These are phyloP conservation scores for Aspergillus tubingensis DNA, from an alignment of 2,329 filamentous ascomycete genomes.

Conservation along the genomic window DNA sequence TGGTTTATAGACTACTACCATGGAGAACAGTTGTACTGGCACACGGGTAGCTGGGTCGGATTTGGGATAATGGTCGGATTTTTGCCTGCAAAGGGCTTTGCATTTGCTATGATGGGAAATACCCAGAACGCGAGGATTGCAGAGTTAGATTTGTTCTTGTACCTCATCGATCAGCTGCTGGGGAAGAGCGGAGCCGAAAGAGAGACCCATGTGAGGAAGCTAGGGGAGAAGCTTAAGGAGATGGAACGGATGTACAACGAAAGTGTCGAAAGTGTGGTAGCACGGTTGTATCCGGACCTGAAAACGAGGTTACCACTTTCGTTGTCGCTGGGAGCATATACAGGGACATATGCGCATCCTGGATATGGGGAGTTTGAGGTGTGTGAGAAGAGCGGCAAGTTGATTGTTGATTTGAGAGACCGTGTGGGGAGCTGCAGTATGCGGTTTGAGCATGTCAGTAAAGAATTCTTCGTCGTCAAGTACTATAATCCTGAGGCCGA, in stretches of 20 bases:
- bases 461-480: slow-evolving; percentile 24
- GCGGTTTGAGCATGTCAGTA: slow-evolving; percentile 19
- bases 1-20: slow-evolving; percentile 27
- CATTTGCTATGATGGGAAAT: slow-evolving; percentile 29
- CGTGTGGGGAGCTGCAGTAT: slow-evolving; percentile 9
- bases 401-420: slow-evolving; percentile 18
- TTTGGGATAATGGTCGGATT: slow-evolving; percentile 28
- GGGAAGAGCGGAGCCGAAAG: slow-evolving; percentile 14
- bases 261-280: slow-evolving; percentile 4
- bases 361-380: slow-evolving; percentile 12
- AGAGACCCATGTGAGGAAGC: slow-evolving; percentile 2
- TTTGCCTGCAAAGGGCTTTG: slow-evolving; percentile 23
- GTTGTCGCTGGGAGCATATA: slow-evolving; percentile 18
- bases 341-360: slow-evolving; percentile 20
- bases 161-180: slow-evolving; percentile 19
- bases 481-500: neutral
- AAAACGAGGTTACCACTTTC: slow-evolving; percentile 11
- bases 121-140: slow-evolving; percentile 12
- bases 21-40: slow-evolving; percentile 23
- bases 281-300: slow-evolving; percentile 17
- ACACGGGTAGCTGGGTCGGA: slow-evolving; percentile 26
- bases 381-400: neutral
- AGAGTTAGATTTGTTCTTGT: slow-evolving; percentile 17
- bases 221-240: slow-evolving; percentile 1
- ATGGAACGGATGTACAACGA: neutral